phyloP scores from a whole-genome alignment of 148 eudicot genomes.

The Arctostaphylos glauca region DNA sequence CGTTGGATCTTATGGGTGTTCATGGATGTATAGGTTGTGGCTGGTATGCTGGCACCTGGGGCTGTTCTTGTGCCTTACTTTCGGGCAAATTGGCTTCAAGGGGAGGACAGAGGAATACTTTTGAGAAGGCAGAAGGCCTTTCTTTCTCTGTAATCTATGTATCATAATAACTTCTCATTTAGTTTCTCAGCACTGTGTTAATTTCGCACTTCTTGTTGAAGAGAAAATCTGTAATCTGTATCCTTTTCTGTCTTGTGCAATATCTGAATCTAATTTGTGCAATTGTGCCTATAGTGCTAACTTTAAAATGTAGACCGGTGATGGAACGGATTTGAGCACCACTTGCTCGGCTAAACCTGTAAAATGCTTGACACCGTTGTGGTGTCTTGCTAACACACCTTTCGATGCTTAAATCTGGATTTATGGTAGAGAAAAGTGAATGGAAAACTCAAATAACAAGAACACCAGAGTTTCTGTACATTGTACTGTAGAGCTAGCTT shows the following conservation, averaged over 20 bases:
- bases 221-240: neutral
- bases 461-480: too few species aligned
- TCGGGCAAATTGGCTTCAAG: slow-evolving; percentile 98
- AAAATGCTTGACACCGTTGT: too few species aligned
- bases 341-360: too few species aligned
- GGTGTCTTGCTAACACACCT: too few species aligned
- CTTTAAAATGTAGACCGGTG: neutral
- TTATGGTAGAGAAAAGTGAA: too few species aligned
- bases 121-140: slow-evolving; percentile 24
- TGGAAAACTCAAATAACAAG: too few species aligned
- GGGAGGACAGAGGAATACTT: slow-evolving; percentile 95
- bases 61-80: slow-evolving; percentile 78
- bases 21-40: slow-evolving; percentile 68
- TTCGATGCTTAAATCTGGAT: too few species aligned
- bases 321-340: too few species aligned
- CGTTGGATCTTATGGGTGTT: neutral
- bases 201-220: neutral
- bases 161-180: slow-evolving; percentile 6
- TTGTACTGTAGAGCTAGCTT: too few species aligned
- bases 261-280: neutral
- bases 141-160: slow-evolving; percentile 11
- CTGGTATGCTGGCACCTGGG: slow-evolving; percentile 79
- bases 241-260: neutral
- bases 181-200: neutral
- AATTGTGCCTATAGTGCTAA: neutral